Evolutionary conservation across 148 eudicot species (phyloP), one percentile per base, ranked within the genome.

Genomic region (Vaccinium myrtillus): DNA sequence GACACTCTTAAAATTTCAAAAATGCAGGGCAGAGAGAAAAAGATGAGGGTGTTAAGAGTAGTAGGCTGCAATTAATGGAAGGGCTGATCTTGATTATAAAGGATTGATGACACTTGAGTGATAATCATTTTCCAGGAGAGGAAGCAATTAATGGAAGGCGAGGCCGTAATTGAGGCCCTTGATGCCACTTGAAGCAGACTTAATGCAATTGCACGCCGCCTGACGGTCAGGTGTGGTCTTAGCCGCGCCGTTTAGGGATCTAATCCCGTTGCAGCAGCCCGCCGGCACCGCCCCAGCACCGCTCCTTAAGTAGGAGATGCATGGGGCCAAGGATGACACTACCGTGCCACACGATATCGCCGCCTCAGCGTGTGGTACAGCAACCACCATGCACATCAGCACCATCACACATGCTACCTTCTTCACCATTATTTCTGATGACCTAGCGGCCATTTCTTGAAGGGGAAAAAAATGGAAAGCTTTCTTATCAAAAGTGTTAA

Each of bases 271-370:
- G 80, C 89, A 89, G 74, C 91, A 89, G 0, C 10, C 0, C 0
- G 46, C 3, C 1, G 51, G 43, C n/a, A 83, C 75, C 1, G 55
- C 4, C 39, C 84, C 88, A 9, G 77, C 67, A 0, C 70, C 56
- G 0, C 70, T 76, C 86, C n/a, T 74, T 6, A 91, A 82, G 87
- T 86, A 92, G 5, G 46, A 0, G 0, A 89, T 8, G 87, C 94
- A 92, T 3, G 87, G 83, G 0, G 70, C 46, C 1, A 92, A 15
- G 23, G 10, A 23, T 5, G 23, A 13, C 2, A n/a, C 8, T 43
- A 92, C 93, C 25, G 50, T 55, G 23, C 84, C 82, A 56, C 94
- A 92, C 0, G 87, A n/a, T 27, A 92, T 56, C 16, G 87, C 93
- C 74, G 86, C 93, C 79, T 89, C 86, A 0, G 89, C 87, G 56